Conservation (phyloP, 2,329 filamentous ascomycete species). For the Fusarium subglutinans region DNA sequence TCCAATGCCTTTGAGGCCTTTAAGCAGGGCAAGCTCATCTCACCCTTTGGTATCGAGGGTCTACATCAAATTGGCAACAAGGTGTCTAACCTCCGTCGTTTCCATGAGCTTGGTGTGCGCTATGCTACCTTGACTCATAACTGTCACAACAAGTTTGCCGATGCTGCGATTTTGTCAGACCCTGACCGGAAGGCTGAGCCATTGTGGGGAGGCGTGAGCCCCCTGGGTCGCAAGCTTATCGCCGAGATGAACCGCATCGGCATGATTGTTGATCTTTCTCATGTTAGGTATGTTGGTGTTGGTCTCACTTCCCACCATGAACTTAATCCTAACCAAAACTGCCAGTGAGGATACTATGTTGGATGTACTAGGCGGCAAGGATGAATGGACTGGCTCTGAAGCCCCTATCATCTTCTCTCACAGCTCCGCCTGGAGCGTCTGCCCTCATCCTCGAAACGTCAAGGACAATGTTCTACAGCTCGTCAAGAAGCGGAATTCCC, state of each 20-base stretch:
- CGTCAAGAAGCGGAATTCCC: slow-evolving; percentile 75
- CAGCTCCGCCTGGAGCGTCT: slow-evolving; percentile 81
- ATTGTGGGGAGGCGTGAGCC: slow-evolving; percentile 77
- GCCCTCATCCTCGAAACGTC: slow-evolving; percentile 90
- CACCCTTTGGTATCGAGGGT: slow-evolving; percentile 83
- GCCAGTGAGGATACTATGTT: slow-evolving; percentile 81
- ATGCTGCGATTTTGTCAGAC: slow-evolving; percentile 75
- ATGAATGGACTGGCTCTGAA: slow-evolving; percentile 73
- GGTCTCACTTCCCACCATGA: too few relatives aligned
- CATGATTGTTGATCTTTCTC: slow-evolving; percentile 91
- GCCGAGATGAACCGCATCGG: slow-evolving; percentile 94
- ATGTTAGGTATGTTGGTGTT: slow-evolving; percentile 58
- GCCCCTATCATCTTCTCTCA: slow-evolving; percentile 92
- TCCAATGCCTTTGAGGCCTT: slow-evolving; percentile 70
- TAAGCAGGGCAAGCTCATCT: slow-evolving; percentile 72
- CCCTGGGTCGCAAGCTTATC: slow-evolving; percentile 73
- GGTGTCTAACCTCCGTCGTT: slow-evolving; percentile 77
- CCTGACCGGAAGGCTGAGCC: slow-evolving; percentile 63
- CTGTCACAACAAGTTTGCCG: slow-evolving; percentile 90
- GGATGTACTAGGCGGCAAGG: slow-evolving; percentile 75
- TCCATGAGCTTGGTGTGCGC: slow-evolving; percentile 80
- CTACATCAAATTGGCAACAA: slow-evolving; percentile 95
- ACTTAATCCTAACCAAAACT: not conserved
- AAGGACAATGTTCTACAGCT: slow-evolving; percentile 83
- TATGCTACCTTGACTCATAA: slow-evolving; percentile 94